phyloP scores from a whole-genome alignment of 2,329 filamentous ascomycete species.

The Exophiala bonariae region DNA sequence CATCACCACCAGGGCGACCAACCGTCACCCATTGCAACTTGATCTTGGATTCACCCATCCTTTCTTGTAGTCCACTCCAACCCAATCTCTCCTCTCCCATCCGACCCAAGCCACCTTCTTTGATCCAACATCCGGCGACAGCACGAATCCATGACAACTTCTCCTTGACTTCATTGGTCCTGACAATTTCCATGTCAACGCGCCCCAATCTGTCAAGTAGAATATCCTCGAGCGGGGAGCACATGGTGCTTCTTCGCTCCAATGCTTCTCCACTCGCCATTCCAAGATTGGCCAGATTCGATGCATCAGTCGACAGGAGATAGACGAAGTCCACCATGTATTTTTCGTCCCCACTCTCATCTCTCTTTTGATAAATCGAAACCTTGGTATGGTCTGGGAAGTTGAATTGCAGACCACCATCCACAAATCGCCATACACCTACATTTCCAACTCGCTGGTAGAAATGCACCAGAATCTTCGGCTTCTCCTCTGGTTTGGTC shows the following conservation, averaged over 20 bases:
- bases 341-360: constrained; percentile 24
- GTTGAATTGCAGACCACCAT: constrained; percentile 53
- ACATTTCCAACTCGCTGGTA: constrained; percentile 53
- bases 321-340: constrained; percentile 48
- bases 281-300: constrained; percentile 41
- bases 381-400: constrained; percentile 55
- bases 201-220: constrained; percentile 23
- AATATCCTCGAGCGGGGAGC: constrained; percentile 30
- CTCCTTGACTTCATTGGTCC: constrained; percentile 45
- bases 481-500: constrained; percentile 34
- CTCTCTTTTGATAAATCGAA: constrained; percentile 38
- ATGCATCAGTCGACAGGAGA: constrained; percentile 46
- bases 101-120: constrained; percentile 31
- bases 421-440: constrained; percentile 54
- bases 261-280: constrained; percentile 42
- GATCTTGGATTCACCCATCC: constrained; percentile 44
- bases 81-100: constrained; percentile 31
- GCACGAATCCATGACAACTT: constrained; percentile 47
- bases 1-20: constrained; percentile 48
- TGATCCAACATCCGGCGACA: constrained; percentile 37
- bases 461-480: constrained; percentile 49
- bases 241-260: constrained; percentile 30
- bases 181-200: constrained; percentile 43
- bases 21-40: constrained; percentile 55
- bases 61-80: constrained; percentile 38